Conservation (phyloP, 305 asterid genomes). For the Solanum aculeatissimum region DNA sequence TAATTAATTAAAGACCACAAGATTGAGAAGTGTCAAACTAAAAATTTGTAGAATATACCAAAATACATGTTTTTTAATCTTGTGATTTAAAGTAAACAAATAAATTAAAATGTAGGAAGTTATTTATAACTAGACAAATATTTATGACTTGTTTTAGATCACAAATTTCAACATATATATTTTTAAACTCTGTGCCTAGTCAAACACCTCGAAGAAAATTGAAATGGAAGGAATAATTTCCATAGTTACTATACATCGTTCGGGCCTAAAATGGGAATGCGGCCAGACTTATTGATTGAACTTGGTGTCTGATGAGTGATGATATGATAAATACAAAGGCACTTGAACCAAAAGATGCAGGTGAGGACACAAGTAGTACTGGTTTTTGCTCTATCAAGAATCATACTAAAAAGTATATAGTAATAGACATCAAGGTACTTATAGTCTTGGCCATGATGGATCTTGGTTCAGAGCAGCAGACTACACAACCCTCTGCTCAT, state of each 20-base stretch:
- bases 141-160: background rate
- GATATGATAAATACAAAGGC: background rate
- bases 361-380: background rate
- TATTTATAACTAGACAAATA: background rate
- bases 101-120: background rate
- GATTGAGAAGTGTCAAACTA: background rate
- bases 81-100: no score
- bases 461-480: slow-evolving; percentile 20
- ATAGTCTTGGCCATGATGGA: slow-evolving; percentile 25
- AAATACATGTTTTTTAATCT: background rate
- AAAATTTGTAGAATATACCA: background rate
- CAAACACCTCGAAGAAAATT: background rate
- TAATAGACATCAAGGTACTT: background rate
- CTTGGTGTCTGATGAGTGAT: background rate
- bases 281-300: background rate
- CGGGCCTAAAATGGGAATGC: background rate
- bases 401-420: background rate
- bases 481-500: background rate
- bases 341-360: background rate
- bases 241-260: background rate
- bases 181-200: background rate
- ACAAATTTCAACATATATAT: background rate
- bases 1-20: no score
- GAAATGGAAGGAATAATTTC: background rate
- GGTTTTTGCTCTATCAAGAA: background rate